Percentiles rank a stretch among this genome's conserved stretches.
Conservation (phyloP, 1,284 basidiomycete species). For the Ustilago sp. region DNA sequence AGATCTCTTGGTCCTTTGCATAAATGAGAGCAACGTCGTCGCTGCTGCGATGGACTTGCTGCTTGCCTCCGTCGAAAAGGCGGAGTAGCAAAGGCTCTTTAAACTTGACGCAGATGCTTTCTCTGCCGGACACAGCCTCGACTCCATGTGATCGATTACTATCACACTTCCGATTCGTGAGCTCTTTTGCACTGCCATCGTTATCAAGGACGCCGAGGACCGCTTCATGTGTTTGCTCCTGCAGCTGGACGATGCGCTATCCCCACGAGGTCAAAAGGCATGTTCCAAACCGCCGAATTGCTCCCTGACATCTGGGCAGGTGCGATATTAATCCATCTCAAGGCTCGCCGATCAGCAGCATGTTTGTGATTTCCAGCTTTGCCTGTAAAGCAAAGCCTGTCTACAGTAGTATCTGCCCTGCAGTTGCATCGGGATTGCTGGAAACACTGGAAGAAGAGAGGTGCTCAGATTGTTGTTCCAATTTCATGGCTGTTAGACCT, state of each 20-base stretch:
- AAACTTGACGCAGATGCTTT: not conserved
- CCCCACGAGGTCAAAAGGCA: conserved; percentile 5
- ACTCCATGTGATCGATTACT: conserved; percentile 23
- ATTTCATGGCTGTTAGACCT: too few species aligned
- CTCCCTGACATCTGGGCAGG: not conserved
- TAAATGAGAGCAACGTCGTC: not conserved
- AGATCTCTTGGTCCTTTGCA: not conserved
- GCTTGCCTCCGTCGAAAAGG: not conserved
- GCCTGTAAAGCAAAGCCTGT: too few species aligned
- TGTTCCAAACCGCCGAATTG: not conserved
- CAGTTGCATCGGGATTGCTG: too few species aligned
- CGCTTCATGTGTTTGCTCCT: not conserved
- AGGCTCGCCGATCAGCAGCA: not conserved
- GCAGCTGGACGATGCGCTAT: not conserved
- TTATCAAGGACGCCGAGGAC: not conserved
- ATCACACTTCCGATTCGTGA: not conserved
- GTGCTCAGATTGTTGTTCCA: too few species aligned
- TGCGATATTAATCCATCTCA: not conserved
- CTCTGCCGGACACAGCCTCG: conserved; percentile 21
- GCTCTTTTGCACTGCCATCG: not conserved
- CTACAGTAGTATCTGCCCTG: too few species aligned
- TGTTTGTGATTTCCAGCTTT: not conserved
- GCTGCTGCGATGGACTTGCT: not conserved
- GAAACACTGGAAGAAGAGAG: too few species aligned
- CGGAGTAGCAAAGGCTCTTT: not conserved